Evolutionary conservation across 2,329 filamentous ascomycete species (phyloP), one percentile per base, ranked within the genome.

Genomic region (Fusarium multiceps): DNA sequence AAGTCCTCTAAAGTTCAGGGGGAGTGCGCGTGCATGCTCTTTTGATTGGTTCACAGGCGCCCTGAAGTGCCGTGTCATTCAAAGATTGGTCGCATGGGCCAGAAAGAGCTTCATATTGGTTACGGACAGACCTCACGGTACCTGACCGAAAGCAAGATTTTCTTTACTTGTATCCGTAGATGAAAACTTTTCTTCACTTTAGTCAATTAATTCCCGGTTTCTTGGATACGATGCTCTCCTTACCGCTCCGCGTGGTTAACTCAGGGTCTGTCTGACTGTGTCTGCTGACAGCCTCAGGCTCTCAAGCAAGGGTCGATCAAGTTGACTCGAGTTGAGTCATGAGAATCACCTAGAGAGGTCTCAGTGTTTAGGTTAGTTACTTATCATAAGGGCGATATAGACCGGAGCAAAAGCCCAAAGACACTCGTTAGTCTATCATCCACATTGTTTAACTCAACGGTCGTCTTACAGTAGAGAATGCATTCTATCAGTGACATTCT

Each of bases 31-130:
- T 58, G 53, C 49, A 69, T 72, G 64, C 54, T 20, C 46, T 34
- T 27, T 53, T 73, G 56, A 74, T 73, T 74, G 72, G 72, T 21
- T 63, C 45, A 69, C 43, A 61, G 46, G 34, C 49, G 47, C 32
- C 59, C 50, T 41, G 45, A 66, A 72, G 47, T 72, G 66, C 68
- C 71, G 63, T 73, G 72, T 74, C 70, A 59, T 59, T 63, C 68
- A 53, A 71, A 66, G 51, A 72, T 69, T 74, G 69, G 63, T 55
- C 47, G 50, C 58, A 57, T 54, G 34, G 59, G 45, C 55, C 56
- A 61, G 47, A 41, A 66, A 63, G 51, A 65, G 59, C 63, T 60
- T 66, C 56, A 55, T 47, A 34, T 28, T 61, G 28, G 49, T 51
- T 51, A 47, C 18, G 16, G 18, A 28, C 18, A 12, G 45, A 28